Evolutionary conservation across 192 early-diverging fungal species (phyloP), one percentile per base, ranked within the genome.

Genomic region (Pilobolus umbonatus): DNA sequence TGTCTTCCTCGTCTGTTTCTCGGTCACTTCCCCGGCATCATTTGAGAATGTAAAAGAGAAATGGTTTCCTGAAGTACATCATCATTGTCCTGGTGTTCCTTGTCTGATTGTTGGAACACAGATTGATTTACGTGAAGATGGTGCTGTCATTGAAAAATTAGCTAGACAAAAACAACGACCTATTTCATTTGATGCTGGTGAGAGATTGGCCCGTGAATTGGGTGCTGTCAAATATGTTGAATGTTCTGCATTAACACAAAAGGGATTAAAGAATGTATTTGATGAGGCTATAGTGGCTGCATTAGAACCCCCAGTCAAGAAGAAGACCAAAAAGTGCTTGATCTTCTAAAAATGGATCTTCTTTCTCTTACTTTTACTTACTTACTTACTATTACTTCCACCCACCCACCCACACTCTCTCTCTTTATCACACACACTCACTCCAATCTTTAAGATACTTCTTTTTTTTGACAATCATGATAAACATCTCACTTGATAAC

Each of bases 281-380:
- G 71, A 98, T 68, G 94, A 98, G 76, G 94, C 94, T 14, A 96
- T 98, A 66, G 91, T 96, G 15, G 96, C 94, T 21, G 96, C 93
- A 19, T 71, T 98, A 46, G 92, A 94, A 66, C 94, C 93, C 17
- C 93, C 94, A 22, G 80, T 81, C 9, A 74, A 74, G 51, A 85
- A 85, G 79, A 89, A 85, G 72, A 84, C 83, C 60, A 80, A 80
- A 69, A 90, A 89, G 81, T 94, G 92, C 74, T 62, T 81, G 56
- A 43, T 94, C 34, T 75, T 96, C 62, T 93, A 83, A 78, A 50
- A 31, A 32, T 15, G 17, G 28, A 52, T 52, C 50, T 32, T 17
- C 30, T 28, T 55, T 30, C 39, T n/a, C 36, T 39, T 28, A 26
- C n/a, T 22, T 40, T 25, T 25, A 4, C 4, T 43, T 43, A 7